Conservation (phyloP, 176 grass and related monocot species). For the Pontederia crassipes region DNA sequence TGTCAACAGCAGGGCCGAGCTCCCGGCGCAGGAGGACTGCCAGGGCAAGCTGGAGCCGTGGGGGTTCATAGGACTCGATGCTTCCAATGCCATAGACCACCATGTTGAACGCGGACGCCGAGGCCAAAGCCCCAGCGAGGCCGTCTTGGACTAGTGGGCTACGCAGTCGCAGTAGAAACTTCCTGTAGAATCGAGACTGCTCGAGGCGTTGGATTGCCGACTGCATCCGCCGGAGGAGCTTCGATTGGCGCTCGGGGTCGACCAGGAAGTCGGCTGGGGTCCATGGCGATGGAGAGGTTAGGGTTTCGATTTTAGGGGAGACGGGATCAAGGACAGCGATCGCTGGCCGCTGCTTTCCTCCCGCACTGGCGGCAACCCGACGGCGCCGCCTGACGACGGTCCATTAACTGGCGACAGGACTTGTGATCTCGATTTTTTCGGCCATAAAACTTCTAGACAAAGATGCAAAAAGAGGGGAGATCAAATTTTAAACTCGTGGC, state of each 20-base stretch:
- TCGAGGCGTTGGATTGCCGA: constrained; percentile 31
- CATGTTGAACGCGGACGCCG: constrained; percentile 18
- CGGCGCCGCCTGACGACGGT: too few species aligned
- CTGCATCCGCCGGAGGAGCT: constrained; percentile 29
- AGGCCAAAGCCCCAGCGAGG: constrained; percentile 6
- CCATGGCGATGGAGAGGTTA: constrained; percentile 17
- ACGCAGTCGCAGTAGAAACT: constrained; percentile 22
- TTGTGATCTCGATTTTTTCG: too few species aligned
- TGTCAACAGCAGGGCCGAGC: constrained; percentile 11
- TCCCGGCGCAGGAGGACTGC: constrained; percentile 36
- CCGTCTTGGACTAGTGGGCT: constrained; percentile 15
- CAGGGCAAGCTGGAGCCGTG: constrained; percentile 50
- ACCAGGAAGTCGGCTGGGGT: constrained; percentile 34
- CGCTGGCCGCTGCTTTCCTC: too few species aligned
- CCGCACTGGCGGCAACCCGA: too few species aligned
- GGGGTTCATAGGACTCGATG: constrained; percentile 44
- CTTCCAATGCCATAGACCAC: constrained; percentile 54
- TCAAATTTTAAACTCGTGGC: too few species aligned
- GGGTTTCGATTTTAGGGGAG: too few species aligned
- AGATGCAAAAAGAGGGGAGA: too few species aligned
- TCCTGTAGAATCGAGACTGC: constrained; percentile 32
- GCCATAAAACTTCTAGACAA: too few species aligned
- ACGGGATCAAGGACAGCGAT: too few species aligned
- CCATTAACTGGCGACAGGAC: too few species aligned
- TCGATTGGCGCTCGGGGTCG: constrained; percentile 25